Conservation (phyloP, 2,329 filamentous ascomycete genomes). For the Zymoseptoria crescenta region DNA sequence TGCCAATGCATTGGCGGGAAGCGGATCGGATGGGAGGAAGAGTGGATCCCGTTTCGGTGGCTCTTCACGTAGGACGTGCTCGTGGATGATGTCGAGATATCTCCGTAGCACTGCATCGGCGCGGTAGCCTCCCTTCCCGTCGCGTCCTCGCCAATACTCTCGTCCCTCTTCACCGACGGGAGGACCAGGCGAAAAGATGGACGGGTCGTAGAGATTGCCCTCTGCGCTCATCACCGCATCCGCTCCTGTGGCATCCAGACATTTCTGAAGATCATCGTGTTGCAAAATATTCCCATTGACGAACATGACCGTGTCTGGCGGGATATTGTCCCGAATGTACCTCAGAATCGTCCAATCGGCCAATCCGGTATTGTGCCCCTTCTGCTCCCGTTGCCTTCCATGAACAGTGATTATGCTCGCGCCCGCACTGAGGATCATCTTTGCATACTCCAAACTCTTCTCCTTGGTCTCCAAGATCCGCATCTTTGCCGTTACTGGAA, state of each 20-base stretch:
- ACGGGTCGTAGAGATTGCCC: conserved; percentile 86
- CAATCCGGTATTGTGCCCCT: conserved; percentile 87
- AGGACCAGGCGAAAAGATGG: conserved; percentile 69
- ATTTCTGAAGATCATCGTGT: conserved; percentile 66
- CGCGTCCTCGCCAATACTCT: conserved; percentile 77
- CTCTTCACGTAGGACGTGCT: conserved; percentile 59
- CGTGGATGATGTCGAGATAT: conserved; percentile 85
- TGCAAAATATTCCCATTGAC: conserved; percentile 92
- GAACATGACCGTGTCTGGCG: conserved; percentile 83
- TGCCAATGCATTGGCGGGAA: conserved; percentile 28
- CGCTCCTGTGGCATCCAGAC: conserved; percentile 73
- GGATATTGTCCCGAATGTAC: conserved; percentile 74
- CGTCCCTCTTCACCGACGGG: conserved; percentile 56
- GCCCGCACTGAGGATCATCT: conserved; percentile 76
- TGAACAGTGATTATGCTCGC: conserved; percentile 93
- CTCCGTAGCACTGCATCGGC: conserved; percentile 80
- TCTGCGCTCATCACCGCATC: conserved; percentile 96
- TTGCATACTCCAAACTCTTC: conserved; percentile 79
- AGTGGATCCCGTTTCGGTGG: conserved; percentile 63
- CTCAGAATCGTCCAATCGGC: conserved; percentile 86
- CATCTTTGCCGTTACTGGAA: conserved; percentile 94
- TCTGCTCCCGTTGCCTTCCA: conserved; percentile 80
- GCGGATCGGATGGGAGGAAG: conserved; percentile 55
- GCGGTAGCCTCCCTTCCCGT: conserved; percentile 76
- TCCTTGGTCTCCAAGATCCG: conserved; percentile 80